Evolutionary conservation across 2,329 filamentous ascomycete species (phyloP), one percentile per base, ranked within the genome.

Genomic region (Xylaria sp.): DNA sequence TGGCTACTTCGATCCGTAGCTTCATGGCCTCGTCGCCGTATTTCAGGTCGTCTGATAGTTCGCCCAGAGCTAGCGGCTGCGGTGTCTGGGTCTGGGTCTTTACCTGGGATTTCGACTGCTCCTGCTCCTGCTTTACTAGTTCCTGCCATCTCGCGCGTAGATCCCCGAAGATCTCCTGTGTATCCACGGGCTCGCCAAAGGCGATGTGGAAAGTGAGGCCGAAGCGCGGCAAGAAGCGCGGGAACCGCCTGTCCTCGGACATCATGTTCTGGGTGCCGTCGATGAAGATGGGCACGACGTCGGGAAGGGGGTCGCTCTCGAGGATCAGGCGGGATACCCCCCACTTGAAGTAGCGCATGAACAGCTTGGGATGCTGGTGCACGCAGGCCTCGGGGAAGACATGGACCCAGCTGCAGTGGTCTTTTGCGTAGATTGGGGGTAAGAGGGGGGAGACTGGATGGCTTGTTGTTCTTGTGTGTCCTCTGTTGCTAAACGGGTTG

Each of bases 291-390:
- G 95, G 93, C 37, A 99, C 85, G 19, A 99, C 85, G 69, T 96
- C 92, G 0, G 95, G 95, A 65, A 91, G 89, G 2, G 92, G 92
- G 51, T 94, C 91, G 49, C 90, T 87, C 77, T 99, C 95, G 49
- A 99, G 86, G 61, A 99, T 95, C 61, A 98, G 83, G 2, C 95
- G 87, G 6, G 94, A 92, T 1, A 98, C 84, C 1, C 95, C 95
- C 95, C 95, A 99, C 80, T 97, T 97, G 86, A 98, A 98, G 79
- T 99, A 99, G 31, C 95, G 90, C 83, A 98, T 89, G 7, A 89
- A 87, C 70, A 88, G 87, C 43, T 88, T 81, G 1, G 90, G 85
- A 68, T 92, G 89, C 78, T 99, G 95, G 77, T 98, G 94, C 47
- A 97, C 92, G 76, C 91, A 92, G 50, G 93, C 95, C 78, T 99